Evolutionary conservation across 1,284 basidiomycete species (phyloP).

Genomic region (Xanthoconium separans): DNA sequence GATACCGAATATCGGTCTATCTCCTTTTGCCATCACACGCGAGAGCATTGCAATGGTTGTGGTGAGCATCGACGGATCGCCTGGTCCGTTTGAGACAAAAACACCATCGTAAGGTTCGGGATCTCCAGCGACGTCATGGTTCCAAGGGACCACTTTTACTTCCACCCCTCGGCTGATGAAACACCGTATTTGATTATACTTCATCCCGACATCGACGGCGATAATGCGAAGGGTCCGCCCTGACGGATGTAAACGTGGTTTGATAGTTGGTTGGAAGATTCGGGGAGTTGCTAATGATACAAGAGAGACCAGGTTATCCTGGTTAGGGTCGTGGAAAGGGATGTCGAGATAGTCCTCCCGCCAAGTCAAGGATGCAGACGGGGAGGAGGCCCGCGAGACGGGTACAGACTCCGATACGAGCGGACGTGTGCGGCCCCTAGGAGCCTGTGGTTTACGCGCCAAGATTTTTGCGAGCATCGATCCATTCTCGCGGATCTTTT

Average conservation of each 20-base stretch:
- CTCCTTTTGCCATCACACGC: constrained; percentile 69
- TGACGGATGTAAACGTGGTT: constrained; percentile 82
- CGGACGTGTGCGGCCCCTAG: constrained; percentile 35
- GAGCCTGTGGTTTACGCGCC: constrained; percentile 50
- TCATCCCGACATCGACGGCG: constrained; percentile 98
- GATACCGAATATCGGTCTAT: constrained; percentile 95
- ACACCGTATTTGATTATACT: constrained; percentile 99
- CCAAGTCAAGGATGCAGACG: constrained; percentile 61
- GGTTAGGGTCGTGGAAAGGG: constrained; percentile 89
- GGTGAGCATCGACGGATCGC: constrained; percentile 88
- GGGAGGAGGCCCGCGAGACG: constrained; percentile 52
- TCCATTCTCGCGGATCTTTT: constrained; percentile 93
- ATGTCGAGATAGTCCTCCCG: constrained; percentile 79
- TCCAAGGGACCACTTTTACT: constrained; percentile 97
- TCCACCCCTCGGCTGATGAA: constrained; percentile 93
- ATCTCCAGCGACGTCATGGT: constrained; percentile 86
- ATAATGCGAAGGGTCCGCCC: constrained; percentile 82
- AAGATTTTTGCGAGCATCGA: constrained; percentile 88
- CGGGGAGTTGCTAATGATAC: constrained; percentile 79
- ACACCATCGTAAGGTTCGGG: constrained; percentile 89
- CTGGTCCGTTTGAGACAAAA: constrained; percentile 98
- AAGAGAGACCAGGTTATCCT: constrained; percentile 85
- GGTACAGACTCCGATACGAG: constrained; percentile 38
- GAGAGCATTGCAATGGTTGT: constrained; percentile 74
- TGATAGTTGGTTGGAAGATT: no score